These are phyloP conservation scores for Dactylorhiza incarnata DNA, from an alignment of 106 monocot genomes.

Conservation along the genomic window DNA sequence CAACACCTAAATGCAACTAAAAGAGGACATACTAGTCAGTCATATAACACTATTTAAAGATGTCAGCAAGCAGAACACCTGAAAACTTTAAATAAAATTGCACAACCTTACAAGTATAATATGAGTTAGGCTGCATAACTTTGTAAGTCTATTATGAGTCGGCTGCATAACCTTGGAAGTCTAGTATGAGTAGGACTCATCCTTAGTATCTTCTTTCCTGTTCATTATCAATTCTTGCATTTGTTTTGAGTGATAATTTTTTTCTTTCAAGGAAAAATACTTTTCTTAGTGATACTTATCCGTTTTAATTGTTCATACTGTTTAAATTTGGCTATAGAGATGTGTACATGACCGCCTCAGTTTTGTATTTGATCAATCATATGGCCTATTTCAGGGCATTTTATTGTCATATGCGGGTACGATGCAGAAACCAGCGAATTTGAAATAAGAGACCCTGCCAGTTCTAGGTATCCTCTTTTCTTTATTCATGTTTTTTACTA, in stretches of 20 bases:
- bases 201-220: not conserved
- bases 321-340: not conserved
- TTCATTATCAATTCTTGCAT: not conserved
- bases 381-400: conserved; percentile 51
- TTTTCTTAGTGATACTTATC: not conserved
- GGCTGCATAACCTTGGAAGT: not conserved
- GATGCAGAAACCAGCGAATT: conserved; percentile 63
- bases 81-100: not conserved
- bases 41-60: no score
- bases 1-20: no score
- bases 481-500: not conserved
- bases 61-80: no score
- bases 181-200: not conserved
- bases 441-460: conserved; percentile 96
- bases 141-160: not conserved
- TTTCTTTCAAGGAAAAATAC: not conserved
- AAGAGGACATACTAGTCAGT: no score
- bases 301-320: not conserved
- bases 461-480: conserved; percentile 45
- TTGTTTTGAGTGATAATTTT: not conserved
- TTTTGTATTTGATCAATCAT: not conserved
- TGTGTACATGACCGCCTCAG: not conserved
- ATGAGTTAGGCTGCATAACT: not conserved
- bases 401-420: conserved; percentile 85
- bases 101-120: not conserved